Conservation (phyloP, 2,329 filamentous ascomycete species). For the Trichoderma sp. region DNA sequence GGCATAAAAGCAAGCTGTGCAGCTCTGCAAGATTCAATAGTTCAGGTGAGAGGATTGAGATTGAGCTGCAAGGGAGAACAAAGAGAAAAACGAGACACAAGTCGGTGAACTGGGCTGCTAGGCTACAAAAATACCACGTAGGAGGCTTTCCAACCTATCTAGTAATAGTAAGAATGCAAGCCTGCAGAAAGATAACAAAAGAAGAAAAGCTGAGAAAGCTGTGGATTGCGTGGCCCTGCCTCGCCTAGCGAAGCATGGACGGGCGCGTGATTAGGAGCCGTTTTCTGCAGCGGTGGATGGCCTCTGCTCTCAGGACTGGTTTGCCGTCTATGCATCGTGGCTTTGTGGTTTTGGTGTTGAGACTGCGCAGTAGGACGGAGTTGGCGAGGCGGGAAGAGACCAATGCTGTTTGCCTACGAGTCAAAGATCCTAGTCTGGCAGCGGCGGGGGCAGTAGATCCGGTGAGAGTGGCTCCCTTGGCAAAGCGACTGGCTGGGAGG, state of each 20-base stretch:
- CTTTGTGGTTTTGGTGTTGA: slow-evolving; percentile 2
- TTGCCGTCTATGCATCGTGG: background rate
- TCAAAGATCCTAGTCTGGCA: background rate
- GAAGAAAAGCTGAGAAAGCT: background rate
- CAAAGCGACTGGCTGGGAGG: slow-evolving; percentile 7
- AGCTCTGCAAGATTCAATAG: slow-evolving; percentile 14
- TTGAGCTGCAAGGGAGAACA: background rate
- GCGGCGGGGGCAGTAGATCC: slow-evolving; percentile 13
- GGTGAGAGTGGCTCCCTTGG: slow-evolving; percentile 3
- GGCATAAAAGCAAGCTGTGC: slow-evolving; percentile 3
- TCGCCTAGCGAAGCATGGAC: background rate
- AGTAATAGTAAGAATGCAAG: background rate
- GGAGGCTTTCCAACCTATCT: background rate
- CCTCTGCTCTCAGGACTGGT: background rate
- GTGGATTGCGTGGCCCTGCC: background rate
- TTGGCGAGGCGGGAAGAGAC: slow-evolving; percentile 4
- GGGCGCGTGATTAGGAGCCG: background rate
- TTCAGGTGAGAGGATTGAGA: slow-evolving; percentile 9
- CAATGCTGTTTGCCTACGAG: background rate
- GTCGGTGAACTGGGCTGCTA: background rate
- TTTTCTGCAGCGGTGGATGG: background rate
- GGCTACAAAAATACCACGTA: background rate
- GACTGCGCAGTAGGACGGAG: background rate
- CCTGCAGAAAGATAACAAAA: background rate
- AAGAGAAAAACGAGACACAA: background rate